Evolutionary conservation across 2,329 filamentous ascomycete species (phyloP), one percentile per base, ranked within the genome.

Genomic region (Xenosphaeropsis pyriputrescens): DNA sequence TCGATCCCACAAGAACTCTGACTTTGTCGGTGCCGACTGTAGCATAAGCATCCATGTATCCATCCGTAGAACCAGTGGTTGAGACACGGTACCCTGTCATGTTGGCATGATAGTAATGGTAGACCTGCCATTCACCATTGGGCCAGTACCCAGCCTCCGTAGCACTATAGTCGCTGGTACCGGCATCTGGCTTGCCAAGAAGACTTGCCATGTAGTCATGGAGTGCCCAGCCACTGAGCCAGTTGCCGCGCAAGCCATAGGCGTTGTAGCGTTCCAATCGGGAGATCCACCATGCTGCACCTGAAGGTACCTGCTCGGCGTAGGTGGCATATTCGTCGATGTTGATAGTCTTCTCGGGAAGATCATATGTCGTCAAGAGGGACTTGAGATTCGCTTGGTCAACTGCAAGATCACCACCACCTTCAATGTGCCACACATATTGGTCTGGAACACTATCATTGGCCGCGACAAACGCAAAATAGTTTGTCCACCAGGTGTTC

Each of bases 281-380:
- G 2, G 59, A 48, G 26, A 70, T 63, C 52, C 59, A 68, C 53
- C 57, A 69, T 0, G 57, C 64, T 1, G 58, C 51, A 4, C 51
- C 55, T 0, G 57, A 49, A 0, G 65, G 59, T 7, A 59, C 51
- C 38, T 68, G 61, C 43, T 68, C 60, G 6, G 43, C 43, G 15
- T 47, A 53, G 1, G 46, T 48, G 3, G 53, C 65, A 42, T 70
- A 70, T 43, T 70, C 66, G 42, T 70, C 68, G 46, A 69, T 58
- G 41, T 67, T 64, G 29, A 67, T 53, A 1, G 53, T 51, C 3
- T 50, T 49, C 0, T 51, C 42, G 7, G 59, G 55, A 0, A 62
- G 49, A 9, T 42, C 47, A 42, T 60, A 47, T 6, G 41, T 39
- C 5, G 40, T 37, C 1, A 56, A 49, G 2, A 59, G 41, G 4